These are phyloP conservation scores for Colletotrichum sp. DNA, from an alignment of 2,329 filamentous ascomycete species.

Conservation along the genomic window DNA sequence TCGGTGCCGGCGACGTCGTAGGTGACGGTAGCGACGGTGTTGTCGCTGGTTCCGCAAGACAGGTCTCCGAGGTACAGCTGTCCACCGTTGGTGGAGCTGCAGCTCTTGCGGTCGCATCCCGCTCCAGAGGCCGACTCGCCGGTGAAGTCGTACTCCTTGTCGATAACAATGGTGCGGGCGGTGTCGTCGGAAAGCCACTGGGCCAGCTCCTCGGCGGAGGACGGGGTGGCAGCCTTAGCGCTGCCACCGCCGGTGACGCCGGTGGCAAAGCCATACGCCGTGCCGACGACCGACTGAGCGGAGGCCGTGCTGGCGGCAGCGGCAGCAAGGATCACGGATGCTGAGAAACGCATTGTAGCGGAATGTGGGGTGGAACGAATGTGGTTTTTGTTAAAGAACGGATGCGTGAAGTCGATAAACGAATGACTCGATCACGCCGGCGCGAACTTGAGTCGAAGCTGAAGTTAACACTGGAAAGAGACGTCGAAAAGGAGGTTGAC, in stretches of 20 bases:
- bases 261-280: slow-evolving; percentile 32
- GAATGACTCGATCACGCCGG: neutral
- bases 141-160: slow-evolving; percentile 31
- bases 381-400: neutral
- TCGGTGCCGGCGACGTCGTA: slow-evolving; percentile 29
- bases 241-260: slow-evolving; percentile 57
- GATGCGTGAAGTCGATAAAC: slow-evolving; percentile 1
- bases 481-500: neutral
- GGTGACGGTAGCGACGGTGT: slow-evolving; percentile 28
- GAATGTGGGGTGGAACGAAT: neutral
- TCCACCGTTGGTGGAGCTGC: slow-evolving; percentile 26
- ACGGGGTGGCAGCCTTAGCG: slow-evolving; percentile 47
- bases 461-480: neutral
- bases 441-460: neutral
- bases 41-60: slow-evolving; percentile 9
- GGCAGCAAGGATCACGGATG: neutral
- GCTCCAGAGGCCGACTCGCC: slow-evolving; percentile 25
- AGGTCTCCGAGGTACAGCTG: slow-evolving; percentile 23
- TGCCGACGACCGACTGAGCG: slow-evolving; percentile 31
- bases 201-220: slow-evolving; percentile 48
- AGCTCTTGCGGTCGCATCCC: slow-evolving; percentile 29
- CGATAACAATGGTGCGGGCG: slow-evolving; percentile 27
- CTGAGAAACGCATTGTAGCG: slow-evolving; percentile 40
- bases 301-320: slow-evolving; percentile 24
- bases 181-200: slow-evolving; percentile 29